These are phyloP conservation scores for Gnomoniopsis smithogilvyi DNA, from an alignment of 2,329 filamentous ascomycete genomes.

Conservation along the genomic window DNA sequence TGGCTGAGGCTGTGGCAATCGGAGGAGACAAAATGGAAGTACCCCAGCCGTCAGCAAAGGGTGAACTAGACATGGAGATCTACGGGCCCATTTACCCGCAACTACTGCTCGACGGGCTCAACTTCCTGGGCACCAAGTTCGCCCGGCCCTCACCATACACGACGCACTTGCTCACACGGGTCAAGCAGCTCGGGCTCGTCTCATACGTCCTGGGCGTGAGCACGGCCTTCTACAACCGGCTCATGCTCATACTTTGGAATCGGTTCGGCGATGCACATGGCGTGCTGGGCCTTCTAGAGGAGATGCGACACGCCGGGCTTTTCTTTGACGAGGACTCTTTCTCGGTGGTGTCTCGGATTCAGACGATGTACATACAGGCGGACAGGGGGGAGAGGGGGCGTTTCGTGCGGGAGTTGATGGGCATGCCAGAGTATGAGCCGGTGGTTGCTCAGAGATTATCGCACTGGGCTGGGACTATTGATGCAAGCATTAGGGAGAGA, in stretches of 20 bases:
- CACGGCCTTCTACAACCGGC: conserved; percentile 66
- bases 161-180: conserved; percentile 60
- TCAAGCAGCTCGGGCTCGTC: conserved; percentile 65
- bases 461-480: conserved; percentile 27
- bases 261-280: conserved; percentile 55
- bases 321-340: conserved; percentile 50
- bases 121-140: conserved; percentile 56
- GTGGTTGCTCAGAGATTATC: conserved; percentile 26
- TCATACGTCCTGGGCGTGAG: conserved; percentile 71
- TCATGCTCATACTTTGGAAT: conserved; percentile 60
- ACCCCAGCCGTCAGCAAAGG: conserved; percentile 9
- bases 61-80: conserved; percentile 46
- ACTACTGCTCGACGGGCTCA: conserved; percentile 55
- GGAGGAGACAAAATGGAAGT: not conserved
- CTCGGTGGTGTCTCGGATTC: conserved; percentile 31
- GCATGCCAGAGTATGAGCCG: conserved; percentile 35
- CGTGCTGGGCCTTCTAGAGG: conserved; percentile 55
- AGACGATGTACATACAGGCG: conserved; percentile 21
- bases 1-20: not conserved
- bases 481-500: conserved; percentile 22
- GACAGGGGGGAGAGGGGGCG: conserved; percentile 20
- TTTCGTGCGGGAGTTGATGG: conserved; percentile 30
- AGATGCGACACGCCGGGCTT: conserved; percentile 64
- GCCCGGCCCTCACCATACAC: conserved; percentile 53
- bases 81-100: conserved; percentile 64